Evolutionary conservation across 2,329 filamentous ascomycete genomes (phyloP).

Genomic region (Ceratocystis diversiconidia): DNA sequence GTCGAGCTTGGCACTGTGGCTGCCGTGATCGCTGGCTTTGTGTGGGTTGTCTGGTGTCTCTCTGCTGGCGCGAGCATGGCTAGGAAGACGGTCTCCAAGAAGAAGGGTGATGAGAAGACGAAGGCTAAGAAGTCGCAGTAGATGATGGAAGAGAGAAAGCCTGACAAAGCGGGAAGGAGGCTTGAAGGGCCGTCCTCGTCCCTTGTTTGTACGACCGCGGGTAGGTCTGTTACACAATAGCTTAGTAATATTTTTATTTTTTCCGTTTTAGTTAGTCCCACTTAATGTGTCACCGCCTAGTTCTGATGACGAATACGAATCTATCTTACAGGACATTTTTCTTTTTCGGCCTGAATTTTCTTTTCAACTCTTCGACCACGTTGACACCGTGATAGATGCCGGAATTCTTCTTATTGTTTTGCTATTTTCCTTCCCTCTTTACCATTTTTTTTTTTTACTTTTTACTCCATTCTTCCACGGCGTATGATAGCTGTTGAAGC

Average conservation of each 20-base stretch:
- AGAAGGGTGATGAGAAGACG: constrained; percentile 20
- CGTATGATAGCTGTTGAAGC: too few species aligned
- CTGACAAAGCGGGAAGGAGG: background rate
- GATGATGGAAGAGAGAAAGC: background rate
- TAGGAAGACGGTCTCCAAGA: background rate
- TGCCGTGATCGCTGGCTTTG: constrained; percentile 48
- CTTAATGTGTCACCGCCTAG: background rate
- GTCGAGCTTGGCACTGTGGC: constrained; percentile 42
- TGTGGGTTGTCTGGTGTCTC: constrained; percentile 55
- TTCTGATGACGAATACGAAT: background rate
- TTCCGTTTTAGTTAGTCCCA: background rate
- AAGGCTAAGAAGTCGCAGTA: constrained; percentile 19
- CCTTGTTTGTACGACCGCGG: background rate
- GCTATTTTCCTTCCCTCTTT: too few species aligned
- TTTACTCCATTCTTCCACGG: too few species aligned
- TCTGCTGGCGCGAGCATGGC: constrained; percentile 23
- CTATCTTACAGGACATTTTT: too few species aligned
- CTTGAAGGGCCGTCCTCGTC: too few species aligned
- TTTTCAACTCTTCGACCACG: too few species aligned
- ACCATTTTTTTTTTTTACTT: too few species aligned
- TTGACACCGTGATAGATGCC: too few species aligned
- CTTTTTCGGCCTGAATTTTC: too few species aligned
- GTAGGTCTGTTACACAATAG: background rate
- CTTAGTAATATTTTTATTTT: background rate
- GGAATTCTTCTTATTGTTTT: too few species aligned